phyloP scores from a whole-genome alignment of 768 basidiomycete species.

The Boletus rubescentipes region DNA sequence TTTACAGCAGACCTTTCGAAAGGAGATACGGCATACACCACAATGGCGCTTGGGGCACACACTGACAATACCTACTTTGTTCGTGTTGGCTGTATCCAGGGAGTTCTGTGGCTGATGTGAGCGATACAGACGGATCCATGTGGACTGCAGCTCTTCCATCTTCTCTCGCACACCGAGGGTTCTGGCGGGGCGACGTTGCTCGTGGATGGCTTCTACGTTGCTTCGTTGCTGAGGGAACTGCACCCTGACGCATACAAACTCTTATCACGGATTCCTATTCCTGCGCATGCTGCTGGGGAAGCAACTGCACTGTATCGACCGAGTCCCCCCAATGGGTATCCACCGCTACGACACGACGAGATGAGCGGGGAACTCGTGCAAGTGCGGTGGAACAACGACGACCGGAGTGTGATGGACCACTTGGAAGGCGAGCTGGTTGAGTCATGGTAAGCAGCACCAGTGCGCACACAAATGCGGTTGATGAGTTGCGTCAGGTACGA shows the following conservation, averaged over 20 bases:
- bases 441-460: slow-evolving; percentile 51
- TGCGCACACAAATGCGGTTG: not conserved
- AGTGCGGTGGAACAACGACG: slow-evolving; percentile 94
- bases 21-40: slow-evolving; percentile 94
- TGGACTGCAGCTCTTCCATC: slow-evolving; percentile 94
- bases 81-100: slow-evolving; percentile 7
- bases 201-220: slow-evolving; percentile 93
- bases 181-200: slow-evolving; percentile 87
- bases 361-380: slow-evolving; percentile 61
- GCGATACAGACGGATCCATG: slow-evolving; percentile 78
- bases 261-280: slow-evolving; percentile 65
- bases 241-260: slow-evolving; percentile 70
- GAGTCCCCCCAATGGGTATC: slow-evolving; percentile 58
- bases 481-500: slow-evolving; percentile 55
- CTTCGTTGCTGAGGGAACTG: slow-evolving; percentile 70
- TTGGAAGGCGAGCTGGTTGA: slow-evolving; percentile 63
- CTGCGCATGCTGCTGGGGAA: slow-evolving; percentile 90
- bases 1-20: slow-evolving; percentile 89
- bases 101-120: slow-evolving; percentile 13
- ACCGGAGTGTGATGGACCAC: slow-evolving; percentile 76
- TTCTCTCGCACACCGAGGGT: slow-evolving; percentile 80
- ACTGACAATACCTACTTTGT: slow-evolving; percentile 65
- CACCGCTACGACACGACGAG: slow-evolving; percentile 68
- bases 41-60: slow-evolving; percentile 82
- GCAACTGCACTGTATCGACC: slow-evolving; percentile 53